These are phyloP conservation scores for Sordariomycetes sp. DNA, from an alignment of 2,329 filamentous ascomycete species.

Conservation along the genomic window DNA sequence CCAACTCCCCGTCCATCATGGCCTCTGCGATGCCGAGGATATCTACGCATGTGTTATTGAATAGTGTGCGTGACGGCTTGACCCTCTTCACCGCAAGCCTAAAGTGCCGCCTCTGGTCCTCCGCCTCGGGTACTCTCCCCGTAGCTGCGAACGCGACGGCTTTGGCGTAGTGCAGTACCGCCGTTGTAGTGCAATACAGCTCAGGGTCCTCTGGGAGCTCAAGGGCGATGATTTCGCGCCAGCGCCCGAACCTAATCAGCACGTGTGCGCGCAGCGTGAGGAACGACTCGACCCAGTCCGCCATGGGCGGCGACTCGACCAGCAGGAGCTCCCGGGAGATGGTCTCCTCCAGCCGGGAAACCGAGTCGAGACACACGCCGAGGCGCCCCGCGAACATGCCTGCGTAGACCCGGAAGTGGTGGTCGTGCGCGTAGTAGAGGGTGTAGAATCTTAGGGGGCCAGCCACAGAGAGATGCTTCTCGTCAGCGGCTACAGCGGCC, in stretches of 20 bases:
- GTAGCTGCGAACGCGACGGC: conserved; percentile 55
- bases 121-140: conserved; percentile 42
- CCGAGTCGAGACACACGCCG: conserved; percentile 49
- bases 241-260: conserved; percentile 61
- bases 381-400: conserved; percentile 68
- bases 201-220: conserved; percentile 42
- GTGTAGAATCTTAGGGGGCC: conserved; percentile 65
- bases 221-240: conserved; percentile 53
- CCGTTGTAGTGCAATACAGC: conserved; percentile 60
- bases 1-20: conserved; percentile 66
- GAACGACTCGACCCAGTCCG: conserved; percentile 68
- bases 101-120: conserved; percentile 39
- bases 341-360: conserved; percentile 45
- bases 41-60: conserved; percentile 31
- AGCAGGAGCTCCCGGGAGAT: conserved; percentile 54
- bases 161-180: conserved; percentile 57
- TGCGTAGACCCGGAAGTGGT: conserved; percentile 65
- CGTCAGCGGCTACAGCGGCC: conserved; percentile 56
- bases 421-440: conserved; percentile 64
- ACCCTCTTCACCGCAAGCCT: conserved; percentile 37
- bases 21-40: conserved; percentile 52
- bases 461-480: conserved; percentile 48
- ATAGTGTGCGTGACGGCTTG: conserved; percentile 42
- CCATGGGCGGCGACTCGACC: conserved; percentile 60
- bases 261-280: conserved; percentile 58